Evolutionary conservation across 2,329 filamentous ascomycete species (phyloP).

Genomic region (Colletotrichum salicis): DNA sequence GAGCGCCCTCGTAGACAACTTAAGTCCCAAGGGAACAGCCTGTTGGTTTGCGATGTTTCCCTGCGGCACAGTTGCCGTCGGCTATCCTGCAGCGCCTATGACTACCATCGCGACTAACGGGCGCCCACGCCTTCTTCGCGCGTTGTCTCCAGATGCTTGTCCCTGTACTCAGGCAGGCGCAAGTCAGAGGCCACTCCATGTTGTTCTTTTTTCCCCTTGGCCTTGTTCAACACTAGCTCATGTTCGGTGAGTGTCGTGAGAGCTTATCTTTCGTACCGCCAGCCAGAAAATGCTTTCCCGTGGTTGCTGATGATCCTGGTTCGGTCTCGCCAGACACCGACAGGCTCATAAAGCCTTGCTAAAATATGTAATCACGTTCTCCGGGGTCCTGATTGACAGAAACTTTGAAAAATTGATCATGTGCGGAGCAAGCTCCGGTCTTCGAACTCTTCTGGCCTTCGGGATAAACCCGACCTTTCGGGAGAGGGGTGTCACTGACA

Average conservation of each 20-base stretch:
- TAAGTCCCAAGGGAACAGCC: slow-evolving; percentile 38
- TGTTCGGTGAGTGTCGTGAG: slow-evolving; percentile 4
- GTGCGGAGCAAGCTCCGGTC: neutral
- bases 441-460: neutral
- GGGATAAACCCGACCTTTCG: neutral
- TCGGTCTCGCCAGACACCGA: neutral
- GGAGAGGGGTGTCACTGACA: neutral
- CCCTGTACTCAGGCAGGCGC: neutral
- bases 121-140: slow-evolving; percentile 30
- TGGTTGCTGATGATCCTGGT: neutral
- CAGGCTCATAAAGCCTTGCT: neutral
- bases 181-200: neutral
- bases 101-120: slow-evolving; percentile 36
- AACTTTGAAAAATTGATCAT: neutral
- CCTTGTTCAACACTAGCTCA: neutral
- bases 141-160: neutral
- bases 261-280: neutral
- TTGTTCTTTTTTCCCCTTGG: neutral
- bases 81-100: slow-evolving; percentile 39
- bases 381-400: neutral
- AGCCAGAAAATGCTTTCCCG: neutral
- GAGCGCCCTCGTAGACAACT: slow-evolving; percentile 40
- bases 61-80: slow-evolving; percentile 42
- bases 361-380: neutral
- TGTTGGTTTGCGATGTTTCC: slow-evolving; percentile 39